These are phyloP conservation scores for Periglandula ipomoeae DNA, from an alignment of 2,329 filamentous ascomycete species.

Conservation along the genomic window DNA sequence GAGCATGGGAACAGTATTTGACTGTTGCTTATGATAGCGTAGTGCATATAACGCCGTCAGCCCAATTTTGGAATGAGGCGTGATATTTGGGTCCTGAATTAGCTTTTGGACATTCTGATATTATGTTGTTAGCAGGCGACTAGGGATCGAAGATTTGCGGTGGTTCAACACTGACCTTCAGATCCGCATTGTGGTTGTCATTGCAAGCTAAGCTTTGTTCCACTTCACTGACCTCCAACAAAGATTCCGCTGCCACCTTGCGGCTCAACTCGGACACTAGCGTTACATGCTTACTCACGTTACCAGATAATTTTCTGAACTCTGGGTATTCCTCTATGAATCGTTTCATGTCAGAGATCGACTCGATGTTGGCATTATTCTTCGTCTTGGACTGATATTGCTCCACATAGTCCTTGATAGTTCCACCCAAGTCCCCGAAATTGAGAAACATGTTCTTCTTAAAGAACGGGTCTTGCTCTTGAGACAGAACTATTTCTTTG, in stretches of 20 bases:
- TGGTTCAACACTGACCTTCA: constrained; percentile 54
- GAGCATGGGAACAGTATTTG: constrained; percentile 74
- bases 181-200: constrained; percentile 82
- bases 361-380: constrained; percentile 90
- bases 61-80: constrained; percentile 74
- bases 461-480: constrained; percentile 97
- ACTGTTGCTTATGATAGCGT: constrained; percentile 79
- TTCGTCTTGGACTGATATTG: constrained; percentile 98
- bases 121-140: constrained; percentile 14
- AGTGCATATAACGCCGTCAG: constrained; percentile 92
- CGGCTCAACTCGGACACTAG: constrained; percentile 89
- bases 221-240: constrained; percentile 94
- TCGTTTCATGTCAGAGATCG: constrained; percentile 96
- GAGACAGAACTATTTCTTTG: constrained; percentile 88
- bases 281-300: constrained; percentile 97
- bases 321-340: constrained; percentile 99
- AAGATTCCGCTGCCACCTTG: constrained; percentile 71
- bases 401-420: constrained; percentile 97
- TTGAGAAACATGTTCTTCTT: constrained; percentile 99
- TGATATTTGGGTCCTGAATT: constrained; percentile 70
- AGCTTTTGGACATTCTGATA: constrained; percentile 70
- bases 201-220: constrained; percentile 96
- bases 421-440: constrained; percentile 89
- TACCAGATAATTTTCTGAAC: constrained; percentile 92
- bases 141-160: background rate